A percentile compares a stretch with the other conserved stretches of the same genome.
These are phyloP conservation scores for Thraustochytrium striatum DNA, from an alignment of 352 stramenopile genomes.

Conservation along the genomic window DNA sequence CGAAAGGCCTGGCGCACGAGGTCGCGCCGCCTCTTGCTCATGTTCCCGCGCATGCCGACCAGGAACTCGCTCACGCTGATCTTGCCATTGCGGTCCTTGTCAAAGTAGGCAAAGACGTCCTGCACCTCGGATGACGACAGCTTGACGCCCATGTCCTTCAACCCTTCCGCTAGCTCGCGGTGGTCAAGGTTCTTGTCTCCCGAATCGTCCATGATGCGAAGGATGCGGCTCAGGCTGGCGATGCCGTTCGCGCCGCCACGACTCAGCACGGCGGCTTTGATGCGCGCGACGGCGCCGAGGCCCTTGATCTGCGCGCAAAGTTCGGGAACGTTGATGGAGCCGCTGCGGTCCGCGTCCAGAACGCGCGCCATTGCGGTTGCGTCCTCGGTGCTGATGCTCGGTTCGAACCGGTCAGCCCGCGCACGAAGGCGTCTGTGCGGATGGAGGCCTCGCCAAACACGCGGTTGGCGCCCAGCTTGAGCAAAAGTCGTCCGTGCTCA, in stretches of 20 bases:
- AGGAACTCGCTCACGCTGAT: slow-evolving; percentile 79
- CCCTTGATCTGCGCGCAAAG: slow-evolving; percentile 27
- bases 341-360: not conserved
- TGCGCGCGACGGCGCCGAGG: slow-evolving; percentile 26
- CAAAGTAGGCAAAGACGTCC: slow-evolving; percentile 50
- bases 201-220: slow-evolving; percentile 55
- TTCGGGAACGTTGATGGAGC: slow-evolving; percentile 35
- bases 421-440: not conserved
- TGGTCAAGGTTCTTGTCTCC: slow-evolving; percentile 52
- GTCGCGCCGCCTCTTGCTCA: slow-evolving; percentile 51
- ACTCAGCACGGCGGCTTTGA: slow-evolving; percentile 44
- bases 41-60: slow-evolving; percentile 65
- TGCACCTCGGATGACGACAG: slow-evolving; percentile 56
- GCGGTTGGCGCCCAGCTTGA: slow-evolving; percentile 29
- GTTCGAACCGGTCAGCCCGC: slow-evolving; percentile 19
- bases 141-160: slow-evolving; percentile 57
- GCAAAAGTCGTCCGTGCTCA: slow-evolving; percentile 39
- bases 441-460: slow-evolving; percentile 26
- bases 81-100: slow-evolving; percentile 71
- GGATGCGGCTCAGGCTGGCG: slow-evolving; percentile 43
- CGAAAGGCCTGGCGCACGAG: slow-evolving; percentile 60
- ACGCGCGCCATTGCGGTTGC: not conserved
- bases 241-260: slow-evolving; percentile 54
- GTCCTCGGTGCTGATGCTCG: not conserved
- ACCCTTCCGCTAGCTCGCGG: slow-evolving; percentile 53